Base-by-base conservation (phyloP, 495 filamentous ascomycete species). In the Clavariopsis aquatica region DNA sequence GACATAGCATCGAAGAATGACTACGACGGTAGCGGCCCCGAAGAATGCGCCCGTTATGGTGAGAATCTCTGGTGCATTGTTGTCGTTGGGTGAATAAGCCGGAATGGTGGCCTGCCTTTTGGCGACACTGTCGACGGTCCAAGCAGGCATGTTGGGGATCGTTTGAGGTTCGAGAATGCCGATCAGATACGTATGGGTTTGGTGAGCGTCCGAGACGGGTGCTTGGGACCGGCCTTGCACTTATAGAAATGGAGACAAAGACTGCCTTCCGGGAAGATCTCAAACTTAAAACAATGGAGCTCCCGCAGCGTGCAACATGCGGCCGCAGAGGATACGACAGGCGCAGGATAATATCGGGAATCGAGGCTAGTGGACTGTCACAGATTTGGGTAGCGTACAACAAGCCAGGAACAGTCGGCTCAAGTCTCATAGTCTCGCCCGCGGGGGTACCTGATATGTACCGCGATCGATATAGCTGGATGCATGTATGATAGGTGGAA, bases 1-100 rank as follows among this genome's bases (percentile, higher is more conserved):
- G 24, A 74, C 73, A 62, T 76, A 74, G 55, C 66, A 46, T 4
- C 73, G 62, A 13, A 76, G 56, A 1, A 69, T 34, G 2, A 74
- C 68, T 15, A 70, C 51, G 2, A 71, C 0, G 8, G 72, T 53
- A 7, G 72, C 70, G n/a, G 51, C 46, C 12, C 53, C 70, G 24
- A 57, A 53, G 36, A 76, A 70, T 1, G 66, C 24, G 12, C 68
- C 68, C 10, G 60, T 69, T 45, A 73, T 66, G 28, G 65, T 51
- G 10, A 76, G 65, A 26, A 76, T 69, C 36, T 66, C 61, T 15
- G 19, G n/a, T 1, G 49, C 54, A 43, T 76, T 72, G 64, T 36
- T 70, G 43, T 70, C 60, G 31, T 64, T 64, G 1, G 68, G 64
- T 3, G 70, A 57, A 1, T 64, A 43, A 8, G 41, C 52, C 17